Evolutionary conservation across 129 eudicot genomes (phyloP).

Genomic region (Artemisia annua): DNA sequence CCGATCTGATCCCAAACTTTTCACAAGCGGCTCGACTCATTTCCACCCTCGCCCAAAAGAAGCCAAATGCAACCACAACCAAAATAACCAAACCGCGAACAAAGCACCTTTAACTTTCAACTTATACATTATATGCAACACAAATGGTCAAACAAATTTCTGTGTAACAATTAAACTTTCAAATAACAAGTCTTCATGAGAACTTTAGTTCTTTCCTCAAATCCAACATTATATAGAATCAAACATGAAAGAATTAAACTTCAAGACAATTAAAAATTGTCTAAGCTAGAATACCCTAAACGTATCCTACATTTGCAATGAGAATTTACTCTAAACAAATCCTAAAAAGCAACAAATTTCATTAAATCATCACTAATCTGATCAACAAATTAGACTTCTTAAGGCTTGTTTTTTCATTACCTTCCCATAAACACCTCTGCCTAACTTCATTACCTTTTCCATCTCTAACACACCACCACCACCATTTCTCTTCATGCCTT

Average conservation of each 20-base stretch:
- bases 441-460: conserved; percentile 82
- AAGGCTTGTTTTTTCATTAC: conserved; percentile 83
- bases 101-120: too few relatives aligned
- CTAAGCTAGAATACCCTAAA: conserved; percentile 7
- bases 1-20: too few relatives aligned
- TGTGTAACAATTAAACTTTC: background rate
- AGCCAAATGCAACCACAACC: too few relatives aligned
- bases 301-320: conserved; percentile 24
- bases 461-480: conserved; percentile 63
- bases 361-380: conserved; percentile 17
- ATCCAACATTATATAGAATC: conserved; percentile 25
- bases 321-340: conserved; percentile 22
- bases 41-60: too few relatives aligned
- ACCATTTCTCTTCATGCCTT: conserved; percentile 64
- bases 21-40: too few relatives aligned
- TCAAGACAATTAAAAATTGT: conserved; percentile 1
- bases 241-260: conserved; percentile 3
- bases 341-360: conserved; percentile 19
- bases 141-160: background rate
- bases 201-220: background rate
- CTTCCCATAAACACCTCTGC: conserved; percentile 90
- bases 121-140: background rate
- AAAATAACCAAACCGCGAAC: too few relatives aligned
- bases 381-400: conserved; percentile 58
- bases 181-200: background rate